Conservation (phyloP, 805 yeast species). For the Yarrowia yakushimensis region DNA sequence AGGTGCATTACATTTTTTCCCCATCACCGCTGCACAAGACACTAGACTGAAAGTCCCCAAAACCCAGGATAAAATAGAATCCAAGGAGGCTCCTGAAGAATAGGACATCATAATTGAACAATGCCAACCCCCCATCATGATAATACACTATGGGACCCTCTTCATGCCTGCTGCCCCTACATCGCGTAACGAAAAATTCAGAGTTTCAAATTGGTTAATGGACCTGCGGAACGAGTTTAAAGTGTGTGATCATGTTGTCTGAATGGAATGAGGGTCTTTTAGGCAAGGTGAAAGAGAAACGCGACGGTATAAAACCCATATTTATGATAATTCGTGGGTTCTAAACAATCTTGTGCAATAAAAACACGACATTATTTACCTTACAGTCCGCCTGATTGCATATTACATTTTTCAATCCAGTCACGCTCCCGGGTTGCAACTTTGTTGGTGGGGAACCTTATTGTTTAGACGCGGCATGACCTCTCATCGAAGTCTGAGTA, state of each 20-base stretch:
- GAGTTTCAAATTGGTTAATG: neutral
- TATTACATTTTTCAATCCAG: neutral
- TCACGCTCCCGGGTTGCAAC: constrained; percentile 20
- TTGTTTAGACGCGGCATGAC: constrained; percentile 16
- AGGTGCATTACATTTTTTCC: constrained; percentile 4
- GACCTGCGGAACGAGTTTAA: neutral
- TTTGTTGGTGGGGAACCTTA: constrained; percentile 3
- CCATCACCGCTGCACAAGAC: neutral
- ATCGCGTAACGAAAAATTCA: constrained; percentile 4
- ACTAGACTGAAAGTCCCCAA: neutral
- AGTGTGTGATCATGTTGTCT: neutral
- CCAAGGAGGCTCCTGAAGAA: too few species aligned
- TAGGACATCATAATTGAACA: too few species aligned
- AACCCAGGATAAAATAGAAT: neutral
- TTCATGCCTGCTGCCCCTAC: constrained; percentile 15
- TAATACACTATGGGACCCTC: neutral
- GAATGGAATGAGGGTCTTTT: neutral
- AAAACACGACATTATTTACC: neutral
- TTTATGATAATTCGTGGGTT: neutral
- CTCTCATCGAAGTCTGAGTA: neutral
- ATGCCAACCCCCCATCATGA: too few species aligned
- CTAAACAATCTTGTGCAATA: neutral
- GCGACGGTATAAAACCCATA: neutral
- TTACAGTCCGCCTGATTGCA: neutral
- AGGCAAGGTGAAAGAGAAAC: neutral